phyloP scores from a whole-genome alignment of 1,139 yeast species.

The Zygoascus hellenicus region DNA sequence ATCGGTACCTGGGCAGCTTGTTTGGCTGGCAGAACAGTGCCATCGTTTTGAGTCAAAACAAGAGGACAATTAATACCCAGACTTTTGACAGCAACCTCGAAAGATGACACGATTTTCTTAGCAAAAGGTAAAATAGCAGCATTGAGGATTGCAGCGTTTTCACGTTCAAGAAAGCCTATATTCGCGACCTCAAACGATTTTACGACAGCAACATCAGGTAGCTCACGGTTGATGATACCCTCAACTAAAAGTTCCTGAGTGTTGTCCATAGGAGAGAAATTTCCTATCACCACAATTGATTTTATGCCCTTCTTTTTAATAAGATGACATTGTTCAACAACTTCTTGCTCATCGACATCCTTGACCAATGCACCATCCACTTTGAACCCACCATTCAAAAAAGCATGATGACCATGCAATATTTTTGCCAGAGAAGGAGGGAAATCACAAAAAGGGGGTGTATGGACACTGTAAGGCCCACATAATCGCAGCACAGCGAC shows the following conservation, averaged over 20 bases:
- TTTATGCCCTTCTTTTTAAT: constrained; percentile 32
- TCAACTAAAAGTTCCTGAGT: constrained; percentile 36
- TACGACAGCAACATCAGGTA: constrained; percentile 36
- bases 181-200: constrained; percentile 38
- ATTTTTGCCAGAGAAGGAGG: constrained; percentile 35
- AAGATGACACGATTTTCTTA: constrained; percentile 34
- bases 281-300: constrained; percentile 37
- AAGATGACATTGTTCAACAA: constrained; percentile 29
- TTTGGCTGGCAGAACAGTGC: constrained; percentile 37
- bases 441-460: constrained; percentile 40
- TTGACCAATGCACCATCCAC: constrained; percentile 38
- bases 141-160: constrained; percentile 40
- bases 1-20: constrained; percentile 38
- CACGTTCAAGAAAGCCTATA: constrained; percentile 41
- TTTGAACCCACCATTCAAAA: constrained; percentile 37
- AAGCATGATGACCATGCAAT: constrained; percentile 34
- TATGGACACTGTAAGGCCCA: constrained; percentile 36
- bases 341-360: constrained; percentile 32
- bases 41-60: constrained; percentile 41
- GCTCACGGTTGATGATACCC: constrained; percentile 27
- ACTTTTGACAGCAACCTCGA: constrained; percentile 32
- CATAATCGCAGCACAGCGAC: constrained; percentile 41
- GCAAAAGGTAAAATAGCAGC: constrained; percentile 42
- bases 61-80: constrained; percentile 36
- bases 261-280: constrained; percentile 36